Base-by-base conservation (phyloP, 2,329 filamentous ascomycete genomes). In the Aspergillus fischeri region DNA sequence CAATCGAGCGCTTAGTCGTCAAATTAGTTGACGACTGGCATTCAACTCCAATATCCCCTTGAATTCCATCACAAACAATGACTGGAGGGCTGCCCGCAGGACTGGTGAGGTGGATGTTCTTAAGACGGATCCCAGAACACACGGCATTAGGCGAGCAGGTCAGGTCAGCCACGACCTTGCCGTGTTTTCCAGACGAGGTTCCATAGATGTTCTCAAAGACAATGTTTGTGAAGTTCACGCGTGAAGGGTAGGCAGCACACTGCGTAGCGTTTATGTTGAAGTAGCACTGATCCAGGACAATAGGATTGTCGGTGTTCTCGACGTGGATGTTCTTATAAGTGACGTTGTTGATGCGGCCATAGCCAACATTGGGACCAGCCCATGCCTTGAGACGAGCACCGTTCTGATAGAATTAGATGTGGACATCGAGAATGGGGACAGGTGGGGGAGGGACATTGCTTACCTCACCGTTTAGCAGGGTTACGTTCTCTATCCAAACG, bases 231-330 rank as follows among this genome's bases (percentile, higher is more conserved):
- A 86, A 80, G 63, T 86, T 81, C 62, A 86, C 83, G 7, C 76
- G 74, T 0, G 81, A 83, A 0, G 84, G 83, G 60, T 83, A 81
- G 14, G 75, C 57, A 1, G 79, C 77, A 63, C 84, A 86, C 2
- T 77, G 76, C 0, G 78, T 77, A 3, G 74, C 62, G 55, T 81
- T 78, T 60, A 84, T 75, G 59, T 86, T 81, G 69, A 86, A 86
- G 70, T 86, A 86, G 71, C 84, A 86, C 28, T 83, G 83, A 64
- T 86, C 84, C 7, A 87, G 72, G 38, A 84, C 82, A 24, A 85
- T 76, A 0, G 82, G 78, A 59, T 80, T 78, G 61, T 86, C 83
- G 21, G 82, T 84, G 60, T 83, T 83, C 21, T 81, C 82, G 44
- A 83, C 77, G 70, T 79, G 81, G 62, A 86, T 81, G 70, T 86